Percentiles rank a stretch among this genome's conserved stretches.
phyloP scores from a whole-genome alignment of 805 yeast genomes.

The Ogataea ganodermae region DNA sequence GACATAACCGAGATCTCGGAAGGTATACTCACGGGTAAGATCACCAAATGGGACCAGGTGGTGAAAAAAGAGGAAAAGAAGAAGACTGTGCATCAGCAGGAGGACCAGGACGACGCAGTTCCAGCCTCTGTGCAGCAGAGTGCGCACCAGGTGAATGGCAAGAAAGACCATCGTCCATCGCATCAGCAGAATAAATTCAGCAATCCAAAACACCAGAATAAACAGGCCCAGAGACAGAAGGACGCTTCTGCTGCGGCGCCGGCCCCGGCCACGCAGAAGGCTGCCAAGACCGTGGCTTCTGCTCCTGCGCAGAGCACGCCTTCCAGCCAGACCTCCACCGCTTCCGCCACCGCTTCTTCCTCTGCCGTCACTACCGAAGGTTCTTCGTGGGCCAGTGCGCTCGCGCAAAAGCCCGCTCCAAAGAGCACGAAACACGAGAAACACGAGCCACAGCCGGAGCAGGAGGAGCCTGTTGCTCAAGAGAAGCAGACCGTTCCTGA shows the following conservation, averaged over 20 bases:
- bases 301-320: constrained; percentile 3
- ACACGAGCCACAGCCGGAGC: constrained; percentile 12
- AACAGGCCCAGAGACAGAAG: constrained; percentile 19
- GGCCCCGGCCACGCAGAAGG: constrained; percentile 11
- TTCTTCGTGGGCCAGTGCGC: constrained; percentile 38
- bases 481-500: no score
- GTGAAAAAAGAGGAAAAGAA: constrained; percentile 63
- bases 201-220: constrained; percentile 16
- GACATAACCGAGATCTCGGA: constrained; percentile 81
- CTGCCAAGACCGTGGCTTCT: constrained; percentile 9
- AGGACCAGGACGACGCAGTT: constrained; percentile 19
- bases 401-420: constrained; percentile 28
- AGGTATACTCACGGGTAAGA: constrained; percentile 87
- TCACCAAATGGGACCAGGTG: constrained; percentile 92
- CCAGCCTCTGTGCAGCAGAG: constrained; percentile 11
- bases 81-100: constrained; percentile 33
- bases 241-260: constrained; percentile 12
- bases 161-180: constrained; percentile 13
- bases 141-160: constrained; percentile 14
- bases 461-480: not conserved
- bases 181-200: constrained; percentile 16
- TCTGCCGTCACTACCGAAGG: constrained; percentile 24
- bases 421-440: constrained; percentile 15
- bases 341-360: constrained; percentile 19
- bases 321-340: constrained; percentile 9